Percentiles rank a stretch among this genome's conserved stretches.
Evolutionary conservation across 306 rosid species (phyloP).

Genomic region (Cicer judaicum): DNA sequence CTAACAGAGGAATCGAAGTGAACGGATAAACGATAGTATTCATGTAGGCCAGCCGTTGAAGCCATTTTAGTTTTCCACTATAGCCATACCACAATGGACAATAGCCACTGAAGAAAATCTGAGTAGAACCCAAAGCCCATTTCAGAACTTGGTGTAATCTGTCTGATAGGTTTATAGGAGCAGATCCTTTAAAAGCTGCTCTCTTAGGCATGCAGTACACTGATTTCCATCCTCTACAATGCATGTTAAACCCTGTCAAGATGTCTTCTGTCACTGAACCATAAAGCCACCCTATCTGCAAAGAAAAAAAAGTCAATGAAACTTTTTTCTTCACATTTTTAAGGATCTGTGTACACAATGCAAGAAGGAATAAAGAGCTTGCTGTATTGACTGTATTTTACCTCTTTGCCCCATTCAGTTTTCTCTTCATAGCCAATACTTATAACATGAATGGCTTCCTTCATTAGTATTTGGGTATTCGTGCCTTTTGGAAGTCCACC

Average conservation of each 20-base stretch:
- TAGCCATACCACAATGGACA: constrained; percentile 96
- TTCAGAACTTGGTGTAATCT: constrained; percentile 85
- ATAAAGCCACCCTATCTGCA: constrained; percentile 98
- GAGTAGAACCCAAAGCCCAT: constrained; percentile 87
- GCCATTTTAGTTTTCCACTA: constrained; percentile 84
- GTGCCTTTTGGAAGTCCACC: constrained; percentile 88
- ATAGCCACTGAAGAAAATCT: constrained; percentile 85
- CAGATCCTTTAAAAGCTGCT: constrained; percentile 92
- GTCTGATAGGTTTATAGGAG: constrained; percentile 88
- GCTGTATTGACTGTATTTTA: constrained; percentile 36
- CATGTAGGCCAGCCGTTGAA: constrained; percentile 82
- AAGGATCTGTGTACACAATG: too few species aligned
- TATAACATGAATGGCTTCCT: constrained; percentile 96
- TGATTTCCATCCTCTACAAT: constrained; percentile 98
- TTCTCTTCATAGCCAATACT: constrained; percentile 95
- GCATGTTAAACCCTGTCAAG: constrained; percentile 96
- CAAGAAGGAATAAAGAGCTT: too few species aligned
- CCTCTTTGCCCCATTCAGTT: constrained; percentile 99
- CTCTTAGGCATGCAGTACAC: constrained; percentile 90
- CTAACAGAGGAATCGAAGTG: constrained; percentile 85
- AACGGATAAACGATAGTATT: constrained; percentile 82
- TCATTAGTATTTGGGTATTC: constrained; percentile 59
- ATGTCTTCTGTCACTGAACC: constrained; percentile 92
- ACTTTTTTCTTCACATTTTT: too few species aligned
- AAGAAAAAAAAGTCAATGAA: constrained; percentile 27